These are phyloP conservation scores for Leccinum uliginosum DNA, from an alignment of 768 basidiomycete genomes.

Conservation along the genomic window DNA sequence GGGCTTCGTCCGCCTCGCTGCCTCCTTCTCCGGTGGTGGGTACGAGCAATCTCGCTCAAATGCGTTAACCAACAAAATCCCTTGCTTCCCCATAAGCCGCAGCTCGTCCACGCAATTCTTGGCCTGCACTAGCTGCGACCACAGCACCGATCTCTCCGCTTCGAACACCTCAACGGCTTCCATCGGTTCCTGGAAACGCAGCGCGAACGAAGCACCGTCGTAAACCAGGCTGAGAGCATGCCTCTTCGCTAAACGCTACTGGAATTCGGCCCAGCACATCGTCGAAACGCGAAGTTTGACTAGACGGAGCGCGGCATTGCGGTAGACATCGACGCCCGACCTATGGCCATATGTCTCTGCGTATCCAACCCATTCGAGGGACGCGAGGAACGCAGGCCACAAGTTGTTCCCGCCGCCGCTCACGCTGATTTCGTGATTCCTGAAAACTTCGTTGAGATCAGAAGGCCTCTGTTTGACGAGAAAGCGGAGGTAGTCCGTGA, in stretches of 20 bases:
- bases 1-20: too few species aligned
- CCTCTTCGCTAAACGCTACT: constrained; percentile 11
- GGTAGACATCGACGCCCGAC: constrained; percentile 29
- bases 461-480: constrained; percentile 13
- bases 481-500: constrained; percentile 83
- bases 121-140: constrained; percentile 29
- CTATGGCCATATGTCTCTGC: constrained; percentile 19
- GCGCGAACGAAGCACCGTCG: constrained; percentile 26
- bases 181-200: constrained; percentile 19
- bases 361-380: constrained; percentile 20
- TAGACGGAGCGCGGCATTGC: constrained; percentile 22
- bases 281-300: constrained; percentile 16
- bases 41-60: constrained; percentile 27
- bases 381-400: constrained; percentile 16
- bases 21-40: too few species aligned
- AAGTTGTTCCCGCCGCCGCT: constrained; percentile 9
- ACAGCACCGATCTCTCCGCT: constrained; percentile 30
- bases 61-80: constrained; percentile 13
- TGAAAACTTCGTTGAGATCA: constrained; percentile 23
- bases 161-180: constrained; percentile 32
- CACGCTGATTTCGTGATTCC: constrained; percentile 21
- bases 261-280: constrained; percentile 15
- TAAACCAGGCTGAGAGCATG: constrained; percentile 17
- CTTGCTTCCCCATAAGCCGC: constrained; percentile 17
- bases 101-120: constrained; percentile 26